A percentile compares a stretch with the other conserved stretches of the same genome.
phyloP scores from a whole-genome alignment of 169 alveolate genomes.

The Babesia divergens region DNA sequence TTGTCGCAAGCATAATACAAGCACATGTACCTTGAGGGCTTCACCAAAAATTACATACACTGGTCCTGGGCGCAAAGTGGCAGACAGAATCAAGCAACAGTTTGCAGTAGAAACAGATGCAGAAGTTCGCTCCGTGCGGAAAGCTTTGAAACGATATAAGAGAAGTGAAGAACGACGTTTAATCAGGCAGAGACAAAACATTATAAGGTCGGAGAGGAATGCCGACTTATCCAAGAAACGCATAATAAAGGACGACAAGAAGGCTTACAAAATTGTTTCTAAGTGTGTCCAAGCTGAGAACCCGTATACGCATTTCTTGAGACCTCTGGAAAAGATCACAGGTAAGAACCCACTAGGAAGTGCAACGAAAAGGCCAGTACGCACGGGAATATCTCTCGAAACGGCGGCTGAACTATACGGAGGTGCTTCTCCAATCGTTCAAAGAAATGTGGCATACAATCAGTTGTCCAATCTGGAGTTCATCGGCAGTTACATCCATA shows the following conservation, averaged over 20 bases:
- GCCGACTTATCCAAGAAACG: slow-evolving; percentile 5
- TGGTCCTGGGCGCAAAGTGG: slow-evolving; percentile 64
- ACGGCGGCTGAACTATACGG: slow-evolving; percentile 49
- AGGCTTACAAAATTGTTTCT: slow-evolving; percentile 13
- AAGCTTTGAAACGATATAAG: slow-evolving; percentile 49
- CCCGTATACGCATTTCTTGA: slow-evolving; percentile 19
- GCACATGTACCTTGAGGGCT: neutral
- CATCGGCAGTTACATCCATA: slow-evolving; percentile 64
- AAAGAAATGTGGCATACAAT: neutral
- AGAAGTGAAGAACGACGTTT: slow-evolving; percentile 43
- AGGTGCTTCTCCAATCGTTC: slow-evolving; percentile 48
- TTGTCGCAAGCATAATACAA: neutral
- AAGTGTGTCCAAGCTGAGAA: slow-evolving; percentile 7
- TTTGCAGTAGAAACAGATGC: slow-evolving; percentile 32
- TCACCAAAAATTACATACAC: slow-evolving; percentile 17
- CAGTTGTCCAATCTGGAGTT: slow-evolving; percentile 47
- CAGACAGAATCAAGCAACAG: slow-evolving; percentile 54
- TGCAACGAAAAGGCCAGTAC: slow-evolving; percentile 19
- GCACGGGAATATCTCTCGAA: slow-evolving; percentile 56
- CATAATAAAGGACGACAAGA: neutral
- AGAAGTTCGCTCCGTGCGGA: slow-evolving; percentile 45
- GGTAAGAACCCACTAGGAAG: slow-evolving; percentile 31
- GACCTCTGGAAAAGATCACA: slow-evolving; percentile 19
- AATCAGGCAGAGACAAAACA: slow-evolving; percentile 25
- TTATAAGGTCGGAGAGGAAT: slow-evolving; percentile 27